A percentile compares a stretch with the other conserved stretches of the same genome.
These are phyloP conservation scores for Macaranga tanarius DNA, from an alignment of 441 rosid species.

Conservation along the genomic window DNA sequence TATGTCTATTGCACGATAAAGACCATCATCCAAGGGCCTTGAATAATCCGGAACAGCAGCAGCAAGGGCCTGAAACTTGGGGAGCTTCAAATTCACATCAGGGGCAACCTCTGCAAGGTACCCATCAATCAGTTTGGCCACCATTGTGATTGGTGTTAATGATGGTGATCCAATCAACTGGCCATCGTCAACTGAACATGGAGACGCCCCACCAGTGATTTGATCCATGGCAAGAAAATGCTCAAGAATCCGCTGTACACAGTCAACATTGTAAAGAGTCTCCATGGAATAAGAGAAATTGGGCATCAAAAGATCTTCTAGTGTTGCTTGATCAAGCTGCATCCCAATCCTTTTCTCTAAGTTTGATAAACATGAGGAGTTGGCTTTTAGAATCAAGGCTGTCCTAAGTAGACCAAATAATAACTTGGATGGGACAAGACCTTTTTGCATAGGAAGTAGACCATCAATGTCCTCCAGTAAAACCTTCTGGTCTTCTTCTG, in stretches of 20 bases:
- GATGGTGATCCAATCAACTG: conserved; percentile 84
- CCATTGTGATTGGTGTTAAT: conserved; percentile 74
- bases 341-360: conserved; percentile 85
- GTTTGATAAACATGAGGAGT: conserved; percentile 55
- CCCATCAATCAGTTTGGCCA: conserved; percentile 90
- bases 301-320: conserved; percentile 97
- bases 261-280: conserved; percentile 90
- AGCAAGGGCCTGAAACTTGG: conserved; percentile 88
- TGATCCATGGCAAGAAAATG: conserved; percentile 86
- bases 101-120: conserved; percentile 98
- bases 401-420: conserved; percentile 85
- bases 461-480: conserved; percentile 72
- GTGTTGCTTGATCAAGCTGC: conserved; percentile 94
- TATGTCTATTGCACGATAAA: conserved; percentile 91
- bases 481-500: conserved; percentile 81
- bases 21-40: conserved; percentile 90
- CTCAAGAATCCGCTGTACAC: conserved; percentile 76
- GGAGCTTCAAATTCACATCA: conserved; percentile 85
- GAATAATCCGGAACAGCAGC: conserved; percentile 90
- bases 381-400: conserved; percentile 75
- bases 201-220: conserved; percentile 74
- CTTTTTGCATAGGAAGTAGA: conserved; percentile 77
- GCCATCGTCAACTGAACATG: conserved; percentile 74
- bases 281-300: conserved; percentile 82
- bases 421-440: conserved; percentile 73